Evolutionary conservation across 2,329 filamentous ascomycete genomes (phyloP), one percentile per base, ranked within the genome.

Genomic region (Pseudocercospora cruenta): DNA sequence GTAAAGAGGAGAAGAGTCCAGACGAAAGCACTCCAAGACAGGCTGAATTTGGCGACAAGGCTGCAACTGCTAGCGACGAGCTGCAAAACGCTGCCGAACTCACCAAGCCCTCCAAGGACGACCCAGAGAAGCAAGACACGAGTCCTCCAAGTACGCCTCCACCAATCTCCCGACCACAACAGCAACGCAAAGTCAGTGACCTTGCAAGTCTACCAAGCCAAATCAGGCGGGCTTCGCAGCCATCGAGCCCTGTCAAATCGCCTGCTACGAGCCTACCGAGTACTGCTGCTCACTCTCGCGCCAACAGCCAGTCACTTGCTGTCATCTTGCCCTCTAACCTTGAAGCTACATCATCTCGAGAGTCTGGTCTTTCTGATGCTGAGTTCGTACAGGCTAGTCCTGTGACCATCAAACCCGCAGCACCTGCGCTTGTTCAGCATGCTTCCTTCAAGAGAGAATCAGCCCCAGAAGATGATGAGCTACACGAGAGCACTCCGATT

Each of bases 131-230:
- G 53, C 22, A 31, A 33, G 53, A 58, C n/a, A 16, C 14, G 28
- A 43, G n/a, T 43, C 31, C 55, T 43, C 31, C 55, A 4, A 24
- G 55, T n/a, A 58, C 55, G 4, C 33, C 55, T 21, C 55, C 55
- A 24, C 31, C 31, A 3, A 3, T 19, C 1, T 22, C n/a, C 16
- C 54, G 62, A 28, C 72, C 70, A 21, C 63, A 67, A 31, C 65
- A 69, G 12, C 62, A 70, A 49, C 71, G 73, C 47, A 72, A 70
- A 31, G 62, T 67, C 28, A 74, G 72, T 36, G 73, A 73, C 24
- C 67, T 72, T 7, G 66, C 70, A n/a, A 68, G 58, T 58, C 59
- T 75, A 28, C 73, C 73, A 2, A 73, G 71, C 36, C 70, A 72
- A 59, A 58, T 58, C 24, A n/a, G 55, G n/a, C 26, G 55, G 21